A percentile compares a stretch with the other conserved stretches of the same genome.
Conservation (phyloP, 2,329 filamentous ascomycete species). For the Xylariaceae sp. region DNA sequence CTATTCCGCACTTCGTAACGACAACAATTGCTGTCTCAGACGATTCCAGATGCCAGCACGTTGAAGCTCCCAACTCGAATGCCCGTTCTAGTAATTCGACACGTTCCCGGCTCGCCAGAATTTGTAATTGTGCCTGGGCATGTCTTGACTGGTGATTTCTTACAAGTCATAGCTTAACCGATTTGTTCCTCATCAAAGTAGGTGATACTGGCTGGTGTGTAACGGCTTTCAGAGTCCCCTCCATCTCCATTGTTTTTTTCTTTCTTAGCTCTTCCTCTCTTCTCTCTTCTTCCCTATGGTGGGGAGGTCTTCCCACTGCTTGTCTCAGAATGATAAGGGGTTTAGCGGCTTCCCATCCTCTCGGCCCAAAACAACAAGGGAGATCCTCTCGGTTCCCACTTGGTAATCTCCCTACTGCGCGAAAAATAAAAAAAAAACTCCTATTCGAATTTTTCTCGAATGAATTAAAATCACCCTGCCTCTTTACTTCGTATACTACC, state of each 20-base stretch:
- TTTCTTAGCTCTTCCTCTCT: neutral
- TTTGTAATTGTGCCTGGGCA: neutral
- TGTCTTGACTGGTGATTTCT: neutral
- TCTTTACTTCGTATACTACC: neutral
- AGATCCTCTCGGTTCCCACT: conserved; percentile 10
- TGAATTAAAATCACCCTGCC: neutral
- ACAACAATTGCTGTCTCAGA: neutral
- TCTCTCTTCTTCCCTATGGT: conserved; percentile 1
- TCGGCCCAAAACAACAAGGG: conserved; percentile 9
- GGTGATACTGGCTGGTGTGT: neutral
- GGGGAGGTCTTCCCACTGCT: neutral
- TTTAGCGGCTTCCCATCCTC: conserved; percentile 9
- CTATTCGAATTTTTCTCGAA: conserved; percentile 35
- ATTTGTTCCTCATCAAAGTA: neutral
- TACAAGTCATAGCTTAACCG: neutral
- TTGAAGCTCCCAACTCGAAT: neutral
- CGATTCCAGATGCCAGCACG: neutral
- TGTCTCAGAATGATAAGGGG: conserved; percentile 7
- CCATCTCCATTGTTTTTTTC: neutral
- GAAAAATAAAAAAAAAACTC: conserved; percentile 23
- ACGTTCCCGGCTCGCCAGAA: neutral
- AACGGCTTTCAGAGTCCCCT: neutral
- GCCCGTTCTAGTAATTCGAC: neutral
- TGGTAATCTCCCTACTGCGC: conserved; percentile 30
- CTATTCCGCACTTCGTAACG: too few relatives aligned